Conservation (phyloP, 2,329 filamentous ascomycete species). For the Ophiosphaerella narmari region DNA sequence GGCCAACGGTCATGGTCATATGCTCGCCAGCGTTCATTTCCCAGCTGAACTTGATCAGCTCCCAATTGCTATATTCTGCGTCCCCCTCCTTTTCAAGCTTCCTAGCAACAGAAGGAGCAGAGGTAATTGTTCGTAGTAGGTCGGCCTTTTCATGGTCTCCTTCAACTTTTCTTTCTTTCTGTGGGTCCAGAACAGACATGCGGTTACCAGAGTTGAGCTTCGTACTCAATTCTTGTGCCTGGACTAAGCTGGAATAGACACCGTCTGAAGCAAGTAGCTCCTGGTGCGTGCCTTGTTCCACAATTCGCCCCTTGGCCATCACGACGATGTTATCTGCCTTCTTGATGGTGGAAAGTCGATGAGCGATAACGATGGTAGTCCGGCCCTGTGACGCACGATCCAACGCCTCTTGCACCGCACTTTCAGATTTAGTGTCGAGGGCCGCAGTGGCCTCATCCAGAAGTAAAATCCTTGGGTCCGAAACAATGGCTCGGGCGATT, state of each 20-base stretch:
- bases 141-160: constrained; percentile 32
- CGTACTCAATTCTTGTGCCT: constrained; percentile 69
- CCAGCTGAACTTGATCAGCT: constrained; percentile 46
- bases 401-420: constrained; percentile 88
- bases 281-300: constrained; percentile 90
- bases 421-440: constrained; percentile 92
- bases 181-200: constrained; percentile 18
- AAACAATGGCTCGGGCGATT: constrained; percentile 88
- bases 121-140: constrained; percentile 35
- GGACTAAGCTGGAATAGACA: constrained; percentile 83
- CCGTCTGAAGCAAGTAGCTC: constrained; percentile 71
- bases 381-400: constrained; percentile 83
- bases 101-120: constrained; percentile 62
- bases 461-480: constrained; percentile 87
- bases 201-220: constrained; percentile 28
- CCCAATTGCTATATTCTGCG: constrained; percentile 45
- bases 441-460: constrained; percentile 95
- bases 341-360: constrained; percentile 91
- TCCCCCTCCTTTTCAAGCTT: constrained; percentile 30
- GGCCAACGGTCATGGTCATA: constrained; percentile 50
- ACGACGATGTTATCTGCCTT: constrained; percentile 96
- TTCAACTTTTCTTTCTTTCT: constrained; percentile 20
- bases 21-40: constrained; percentile 40
- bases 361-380: constrained; percentile 95
- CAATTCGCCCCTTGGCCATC: constrained; percentile 81